These are phyloP conservation scores for Xylariales sp. DNA, from an alignment of 2,329 filamentous ascomycete species.

Conservation along the genomic window DNA sequence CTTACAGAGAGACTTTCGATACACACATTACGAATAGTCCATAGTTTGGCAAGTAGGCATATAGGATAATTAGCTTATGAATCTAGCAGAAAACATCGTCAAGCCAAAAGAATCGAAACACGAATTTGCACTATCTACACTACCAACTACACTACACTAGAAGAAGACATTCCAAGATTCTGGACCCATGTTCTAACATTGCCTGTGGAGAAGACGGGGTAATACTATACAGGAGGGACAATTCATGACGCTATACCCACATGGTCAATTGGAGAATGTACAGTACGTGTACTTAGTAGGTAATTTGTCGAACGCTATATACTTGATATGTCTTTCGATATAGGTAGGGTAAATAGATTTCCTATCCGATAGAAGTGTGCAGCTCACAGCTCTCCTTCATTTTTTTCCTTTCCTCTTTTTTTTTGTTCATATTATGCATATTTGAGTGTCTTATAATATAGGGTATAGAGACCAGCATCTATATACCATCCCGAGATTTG, in stretches of 20 bases:
- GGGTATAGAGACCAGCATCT: neutral
- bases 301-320: too few relatives aligned
- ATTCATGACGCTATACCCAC: conserved; percentile 10
- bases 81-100: neutral
- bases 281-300: too few relatives aligned
- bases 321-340: too few relatives aligned
- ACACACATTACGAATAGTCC: neutral
- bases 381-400: too few relatives aligned
- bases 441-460: too few relatives aligned
- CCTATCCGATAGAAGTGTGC: too few relatives aligned
- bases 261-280: neutral
- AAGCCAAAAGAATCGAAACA: neutral
- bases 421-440: too few relatives aligned
- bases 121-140: neutral
- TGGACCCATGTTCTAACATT: conserved; percentile 4
- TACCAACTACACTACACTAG: too few relatives aligned
- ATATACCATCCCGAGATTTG: conserved; percentile 13
- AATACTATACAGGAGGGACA: conserved; percentile 2
- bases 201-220: conserved; percentile 6
- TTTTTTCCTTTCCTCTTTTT: too few relatives aligned
- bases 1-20: neutral
- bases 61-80: conserved; percentile 2
- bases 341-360: too few relatives aligned
- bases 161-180: conserved; percentile 6
- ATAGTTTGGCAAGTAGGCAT: neutral